Evolutionary conservation across 2,329 filamentous ascomycete species (phyloP), one percentile per base, ranked within the genome.

Genomic region (Aspergillus cejpii): DNA sequence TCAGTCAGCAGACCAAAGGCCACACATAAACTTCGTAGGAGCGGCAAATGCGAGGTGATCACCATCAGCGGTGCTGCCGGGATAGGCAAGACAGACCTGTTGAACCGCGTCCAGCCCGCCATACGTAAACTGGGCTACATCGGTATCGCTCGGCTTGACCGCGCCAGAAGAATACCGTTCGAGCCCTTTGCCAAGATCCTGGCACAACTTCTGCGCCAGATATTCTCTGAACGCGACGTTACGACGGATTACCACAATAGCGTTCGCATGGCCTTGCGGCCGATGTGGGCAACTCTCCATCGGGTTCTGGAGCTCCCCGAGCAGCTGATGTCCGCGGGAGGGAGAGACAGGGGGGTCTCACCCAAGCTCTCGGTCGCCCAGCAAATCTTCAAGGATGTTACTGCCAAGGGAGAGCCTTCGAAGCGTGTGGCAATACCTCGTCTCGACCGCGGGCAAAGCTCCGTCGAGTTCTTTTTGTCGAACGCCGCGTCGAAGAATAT

Each of bases 181-280:
- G 80, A 82, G 44, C 77, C 80, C 0, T 73, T 82, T 28, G 67
- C 81, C 14, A 75, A 74, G 48, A 68, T 80, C n/a, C 71, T 83
- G 65, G 76, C 76, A 5, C 79, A 76, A 28, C 64, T 83, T 14
- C 76, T 83, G 45, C 73, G 79, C 20, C 80, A 83, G 50, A 81
- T 83, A 5, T 83, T 83, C 55, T 81, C 78, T 1, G 80, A 83
- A 56, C 74, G 76, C 27, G 78, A 83, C 59, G 75, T 83, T 12
- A 73, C 68, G 7, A 80, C 78, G 1, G 73, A 78, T 0, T 83
- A 82, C 48, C 80, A 83, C 54, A 73, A 79, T 47, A 75, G 72
- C 49, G 65, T 83, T 10, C 69, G 80, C 15, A 66, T 67, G 11
- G 75, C 75, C 36, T 67, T 83, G 3, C 71, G 72, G 37, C 76